Evolutionary conservation across 2,329 filamentous ascomycete genomes (phyloP), one percentile per base, ranked within the genome.

Genomic region (Fusarium pseudocircinatum): DNA sequence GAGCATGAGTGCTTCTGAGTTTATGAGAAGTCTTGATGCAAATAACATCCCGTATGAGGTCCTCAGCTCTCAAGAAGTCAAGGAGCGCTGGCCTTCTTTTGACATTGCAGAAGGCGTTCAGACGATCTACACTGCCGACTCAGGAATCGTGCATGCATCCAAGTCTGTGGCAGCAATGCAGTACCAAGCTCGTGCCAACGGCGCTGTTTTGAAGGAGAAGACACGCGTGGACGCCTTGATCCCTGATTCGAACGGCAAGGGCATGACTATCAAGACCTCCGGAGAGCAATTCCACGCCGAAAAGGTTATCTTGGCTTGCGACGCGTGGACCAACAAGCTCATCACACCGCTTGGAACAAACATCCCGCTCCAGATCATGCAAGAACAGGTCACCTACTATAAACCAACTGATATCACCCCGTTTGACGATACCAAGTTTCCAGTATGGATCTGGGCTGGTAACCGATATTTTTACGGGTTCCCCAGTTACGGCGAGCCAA

Each of bases 101-200:
- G 50, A 66, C 4, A 32, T 78, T 14, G 60, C 70, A 0, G 50
- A 70, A 1, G 54, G 37, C 1, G 75, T 77, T 1, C 57, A 71
- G 20, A 64, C 64, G 0, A 76, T 78, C 1, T 78, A 78, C 30
- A 78, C 77, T 1, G 70, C 75, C 0, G 77, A 78, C 28, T 70
- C 77, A 4, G 77, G 77, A 4, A 69, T 78, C 0, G 74, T 67
- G 0, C 75, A 78, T 14, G 77, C 72, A 0, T 74, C 72, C 28
- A 58, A 63, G 11, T 72, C 69, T 9, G 71, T 74, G 2, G 32
- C 67, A 4, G 63, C 67, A 1, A 74, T 74, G 71, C 70, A 74
- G 20, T 71, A 64, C 3, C 37, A 63, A 32, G 71, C 71, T 52
- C 71, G 71, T 2, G 34, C 47, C 13, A 40, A 64, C 7, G 67